Evolutionary conservation across 2,329 filamentous ascomycete genomes (phyloP).

Genomic region (Xylaria sp.): DNA sequence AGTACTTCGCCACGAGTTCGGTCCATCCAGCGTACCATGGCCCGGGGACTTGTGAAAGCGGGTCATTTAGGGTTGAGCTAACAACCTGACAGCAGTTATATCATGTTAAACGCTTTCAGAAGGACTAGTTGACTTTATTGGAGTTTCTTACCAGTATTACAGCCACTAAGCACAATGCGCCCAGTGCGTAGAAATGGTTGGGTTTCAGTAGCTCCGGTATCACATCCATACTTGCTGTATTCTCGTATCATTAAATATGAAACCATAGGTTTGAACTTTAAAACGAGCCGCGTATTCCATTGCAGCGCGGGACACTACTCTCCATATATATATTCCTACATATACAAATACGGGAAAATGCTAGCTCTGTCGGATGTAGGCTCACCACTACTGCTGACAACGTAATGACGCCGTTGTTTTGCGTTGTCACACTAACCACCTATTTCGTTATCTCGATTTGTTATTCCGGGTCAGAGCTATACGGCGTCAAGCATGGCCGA

Average conservation of each 20-base stretch:
- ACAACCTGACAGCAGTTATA: conserved; percentile 11
- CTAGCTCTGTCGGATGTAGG: not conserved
- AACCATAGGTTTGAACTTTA: not conserved
- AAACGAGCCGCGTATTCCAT: not conserved
- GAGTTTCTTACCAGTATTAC: conserved; percentile 33
- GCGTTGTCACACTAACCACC: not conserved
- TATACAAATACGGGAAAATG: not conserved
- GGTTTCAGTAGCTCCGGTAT: conserved; percentile 14
- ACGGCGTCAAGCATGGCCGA: conserved; percentile 15
- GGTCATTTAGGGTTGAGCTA: conserved; percentile 24
- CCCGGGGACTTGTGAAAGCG: conserved; percentile 38
- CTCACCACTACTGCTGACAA: not conserved
- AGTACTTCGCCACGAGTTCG: conserved; percentile 27
- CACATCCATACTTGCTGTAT: conserved; percentile 19
- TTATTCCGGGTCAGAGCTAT: not conserved
- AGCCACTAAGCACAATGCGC: conserved; percentile 23
- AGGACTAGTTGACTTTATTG: too few species aligned
- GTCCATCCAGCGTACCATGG: conserved; percentile 42
- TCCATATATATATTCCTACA: conserved; percentile 5
- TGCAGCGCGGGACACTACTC: not conserved
- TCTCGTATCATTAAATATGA: not conserved
- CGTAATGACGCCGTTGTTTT: not conserved
- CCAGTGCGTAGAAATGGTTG: conserved; percentile 23
- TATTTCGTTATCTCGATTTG: not conserved
- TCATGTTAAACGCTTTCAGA: not conserved